These are phyloP conservation scores for Phytophthora citrophthora DNA, from an alignment of 352 stramenopile species.

Conservation along the genomic window DNA sequence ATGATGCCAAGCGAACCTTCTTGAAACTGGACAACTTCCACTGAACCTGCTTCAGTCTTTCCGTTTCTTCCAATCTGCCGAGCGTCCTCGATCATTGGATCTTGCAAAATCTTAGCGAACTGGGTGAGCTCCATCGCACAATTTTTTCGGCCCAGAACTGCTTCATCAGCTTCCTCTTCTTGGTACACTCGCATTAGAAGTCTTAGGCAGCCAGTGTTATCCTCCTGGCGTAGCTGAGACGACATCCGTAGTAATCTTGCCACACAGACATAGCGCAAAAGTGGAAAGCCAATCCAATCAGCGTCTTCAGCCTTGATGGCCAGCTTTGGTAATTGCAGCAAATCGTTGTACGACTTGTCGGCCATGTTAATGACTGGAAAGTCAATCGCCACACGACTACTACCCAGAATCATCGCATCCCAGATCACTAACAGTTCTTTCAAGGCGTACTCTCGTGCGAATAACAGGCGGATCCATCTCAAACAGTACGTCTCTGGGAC, in stretches of 20 bases:
- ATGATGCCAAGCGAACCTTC: constrained; percentile 73
- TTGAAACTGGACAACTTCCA: constrained; percentile 74
- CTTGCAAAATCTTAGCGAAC: constrained; percentile 62
- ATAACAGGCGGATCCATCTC: constrained; percentile 79
- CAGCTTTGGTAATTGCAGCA: constrained; percentile 47
- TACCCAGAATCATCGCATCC: constrained; percentile 72
- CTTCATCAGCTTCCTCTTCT: constrained; percentile 22
- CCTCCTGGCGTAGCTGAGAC: constrained; percentile 49
- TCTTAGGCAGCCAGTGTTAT: constrained; percentile 76
- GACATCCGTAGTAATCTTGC: constrained; percentile 69
- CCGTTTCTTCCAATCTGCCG: constrained; percentile 5
- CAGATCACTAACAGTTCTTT: constrained; percentile 68
- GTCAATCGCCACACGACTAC: constrained; percentile 32
- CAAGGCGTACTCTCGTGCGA: constrained; percentile 79
- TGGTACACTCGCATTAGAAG: constrained; percentile 74
- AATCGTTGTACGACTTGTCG: constrained; percentile 40
- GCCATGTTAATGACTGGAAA: constrained; percentile 46
- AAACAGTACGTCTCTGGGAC: constrained; percentile 84
- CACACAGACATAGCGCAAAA: constrained; percentile 76
- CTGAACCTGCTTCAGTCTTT: neutral
- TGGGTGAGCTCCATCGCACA: constrained; percentile 41
- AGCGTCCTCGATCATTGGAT: constrained; percentile 57
- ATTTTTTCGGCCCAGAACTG: constrained; percentile 10
- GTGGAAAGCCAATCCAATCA: constrained; percentile 63
- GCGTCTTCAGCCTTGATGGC: constrained; percentile 14